These are phyloP conservation scores for Debaryomycetaceae sp. DNA, from an alignment of 1,139 yeast species.

Conservation along the genomic window DNA sequence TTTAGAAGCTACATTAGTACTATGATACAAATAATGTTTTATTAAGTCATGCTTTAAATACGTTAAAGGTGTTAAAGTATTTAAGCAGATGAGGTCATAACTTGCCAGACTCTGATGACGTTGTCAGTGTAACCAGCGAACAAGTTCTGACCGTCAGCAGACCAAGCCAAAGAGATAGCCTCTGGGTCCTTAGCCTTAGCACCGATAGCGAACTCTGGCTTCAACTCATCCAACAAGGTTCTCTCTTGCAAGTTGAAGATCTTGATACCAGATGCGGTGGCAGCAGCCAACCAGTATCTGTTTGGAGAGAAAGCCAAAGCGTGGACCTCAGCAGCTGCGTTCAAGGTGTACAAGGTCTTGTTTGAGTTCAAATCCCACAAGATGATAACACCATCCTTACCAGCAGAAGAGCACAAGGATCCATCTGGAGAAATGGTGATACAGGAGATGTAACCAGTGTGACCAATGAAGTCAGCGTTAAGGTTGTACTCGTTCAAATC, in stretches of 20 bases:
- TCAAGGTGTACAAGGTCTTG: constrained; percentile 89
- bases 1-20: not conserved
- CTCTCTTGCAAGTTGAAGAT: constrained; percentile 98
- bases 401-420: constrained; percentile 98
- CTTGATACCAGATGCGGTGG: constrained; percentile 97
- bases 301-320: constrained; percentile 99
- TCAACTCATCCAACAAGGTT: constrained; percentile 94
- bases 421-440: constrained; percentile 99
- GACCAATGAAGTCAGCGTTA: constrained; percentile 97
- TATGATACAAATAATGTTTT: constrained; percentile 2
- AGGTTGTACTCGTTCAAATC: constrained; percentile 82
- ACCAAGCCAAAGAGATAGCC: constrained; percentile 98
- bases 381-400: constrained; percentile 98
- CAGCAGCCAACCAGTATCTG: constrained; percentile 99
- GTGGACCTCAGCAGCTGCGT: constrained; percentile 95
- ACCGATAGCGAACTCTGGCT: constrained; percentile 93
- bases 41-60: constrained; percentile 3
- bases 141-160: constrained; percentile 99
- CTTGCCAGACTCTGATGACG: constrained; percentile 99
- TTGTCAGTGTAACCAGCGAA: constrained; percentile 99
- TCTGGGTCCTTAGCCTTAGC: constrained; percentile 97
- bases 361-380: constrained; percentile 96
- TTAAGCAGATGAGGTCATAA: constrained; percentile 82
- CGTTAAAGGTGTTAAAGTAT: constrained; percentile 7
- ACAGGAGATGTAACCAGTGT: constrained; percentile 98